Percentiles rank a stretch among this genome's conserved stretches.
These are phyloP conservation scores for Astragalus membranaceus DNA, from an alignment of 306 rosid genomes.

Conservation along the genomic window DNA sequence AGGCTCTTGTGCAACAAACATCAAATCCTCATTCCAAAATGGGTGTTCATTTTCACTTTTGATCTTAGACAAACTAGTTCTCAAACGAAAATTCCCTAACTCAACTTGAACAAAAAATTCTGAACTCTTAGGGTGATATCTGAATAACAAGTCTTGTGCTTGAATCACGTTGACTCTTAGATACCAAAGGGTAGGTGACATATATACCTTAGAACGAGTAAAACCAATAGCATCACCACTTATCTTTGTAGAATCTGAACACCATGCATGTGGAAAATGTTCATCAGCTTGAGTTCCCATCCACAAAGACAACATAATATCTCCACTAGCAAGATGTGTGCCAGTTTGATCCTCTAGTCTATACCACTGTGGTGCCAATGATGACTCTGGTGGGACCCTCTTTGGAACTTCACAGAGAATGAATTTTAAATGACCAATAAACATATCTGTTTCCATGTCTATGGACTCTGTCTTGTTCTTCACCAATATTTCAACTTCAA, in stretches of 20 bases:
- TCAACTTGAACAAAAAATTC: slow-evolving; percentile 33
- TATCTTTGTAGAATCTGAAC: slow-evolving; percentile 22
- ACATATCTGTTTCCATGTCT: background rate
- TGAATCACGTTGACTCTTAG: slow-evolving; percentile 43
- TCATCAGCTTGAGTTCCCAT: slow-evolving; percentile 51
- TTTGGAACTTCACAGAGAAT: slow-evolving; percentile 14
- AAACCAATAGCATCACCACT: background rate
- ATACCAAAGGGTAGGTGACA: slow-evolving; percentile 46
- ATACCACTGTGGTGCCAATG: slow-evolving; percentile 36
- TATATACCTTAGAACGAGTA: slow-evolving; percentile 36
- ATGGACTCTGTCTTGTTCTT: background rate
- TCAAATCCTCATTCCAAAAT: slow-evolving; percentile 42
- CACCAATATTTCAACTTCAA: slow-evolving; percentile 8
- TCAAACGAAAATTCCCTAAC: slow-evolving; percentile 21
- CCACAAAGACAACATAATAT: slow-evolving; percentile 42
- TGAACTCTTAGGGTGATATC: background rate
- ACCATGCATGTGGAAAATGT: slow-evolving; percentile 26
- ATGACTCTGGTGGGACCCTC: slow-evolving; percentile 28
- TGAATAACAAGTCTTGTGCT: slow-evolving; percentile 34
- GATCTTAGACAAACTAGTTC: slow-evolving; percentile 24
- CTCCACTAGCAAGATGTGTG: slow-evolving; percentile 14
- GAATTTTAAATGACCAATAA: slow-evolving; percentile 19
- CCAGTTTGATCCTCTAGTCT: slow-evolving; percentile 20
- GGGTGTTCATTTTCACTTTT: slow-evolving; percentile 14
- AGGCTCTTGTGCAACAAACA: slow-evolving; percentile 55